phyloP scores from a whole-genome alignment of 257 asterid species.

The Verbascum thapsus region DNA sequence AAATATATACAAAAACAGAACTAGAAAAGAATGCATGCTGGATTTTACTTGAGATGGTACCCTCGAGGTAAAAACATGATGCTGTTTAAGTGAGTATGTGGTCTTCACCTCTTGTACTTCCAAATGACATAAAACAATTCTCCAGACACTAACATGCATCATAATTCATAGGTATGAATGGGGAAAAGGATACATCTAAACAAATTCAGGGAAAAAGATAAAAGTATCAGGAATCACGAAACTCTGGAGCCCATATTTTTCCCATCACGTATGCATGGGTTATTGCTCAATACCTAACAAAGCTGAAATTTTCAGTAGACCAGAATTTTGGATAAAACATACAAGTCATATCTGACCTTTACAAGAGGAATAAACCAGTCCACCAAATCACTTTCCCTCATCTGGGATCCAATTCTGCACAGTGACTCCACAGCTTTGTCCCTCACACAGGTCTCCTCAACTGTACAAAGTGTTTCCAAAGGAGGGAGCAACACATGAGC shows the following conservation, averaged over 20 bases:
- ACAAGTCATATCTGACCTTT: slow-evolving; percentile 53
- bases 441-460: slow-evolving; percentile 95
- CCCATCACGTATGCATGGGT: not conserved
- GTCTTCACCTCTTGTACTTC: slow-evolving; percentile 14
- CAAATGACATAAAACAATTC: not conserved
- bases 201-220: not conserved
- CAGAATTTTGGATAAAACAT: slow-evolving; percentile 8
- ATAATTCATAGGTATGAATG: no score
- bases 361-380: slow-evolving; percentile 83
- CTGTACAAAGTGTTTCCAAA: slow-evolving; percentile 84
- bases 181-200: not conserved
- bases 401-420: slow-evolving; percentile 90
- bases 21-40: not conserved
- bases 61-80: not conserved
- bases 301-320: slow-evolving; percentile 5
- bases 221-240: not conserved
- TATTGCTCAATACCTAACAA: not conserved
- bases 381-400: slow-evolving; percentile 88
- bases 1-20: slow-evolving; percentile 3
- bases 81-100: slow-evolving; percentile 5
- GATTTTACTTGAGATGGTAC: slow-evolving; percentile 10
- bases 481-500: slow-evolving; percentile 92
- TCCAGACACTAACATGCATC: not conserved
- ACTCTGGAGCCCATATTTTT: not conserved
- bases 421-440: slow-evolving; percentile 91